Evolutionary conservation across 2,329 filamentous ascomycete species (phyloP).

Genomic region (Sporothrix brasiliensis): DNA sequence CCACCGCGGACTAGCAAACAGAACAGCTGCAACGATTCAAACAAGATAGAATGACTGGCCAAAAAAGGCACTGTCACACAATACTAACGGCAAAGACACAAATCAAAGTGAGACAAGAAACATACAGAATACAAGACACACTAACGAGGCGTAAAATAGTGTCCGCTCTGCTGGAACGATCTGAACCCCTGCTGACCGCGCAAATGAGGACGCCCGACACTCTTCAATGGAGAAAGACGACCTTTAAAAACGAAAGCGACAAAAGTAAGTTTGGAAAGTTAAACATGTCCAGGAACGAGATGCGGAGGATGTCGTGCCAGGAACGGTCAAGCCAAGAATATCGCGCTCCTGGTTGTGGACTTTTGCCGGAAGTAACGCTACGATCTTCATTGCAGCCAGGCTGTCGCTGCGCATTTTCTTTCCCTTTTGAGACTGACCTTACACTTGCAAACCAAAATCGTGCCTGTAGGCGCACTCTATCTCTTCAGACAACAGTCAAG

Average conservation of each 20-base stretch:
- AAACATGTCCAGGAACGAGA: neutral
- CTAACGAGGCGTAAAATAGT: constrained; percentile 21
- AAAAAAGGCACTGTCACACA: neutral
- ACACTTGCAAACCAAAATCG: neutral
- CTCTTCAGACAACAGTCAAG: neutral
- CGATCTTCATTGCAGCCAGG: neutral
- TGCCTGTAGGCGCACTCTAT: neutral
- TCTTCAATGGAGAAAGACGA: neutral
- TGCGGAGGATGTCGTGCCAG: neutral
- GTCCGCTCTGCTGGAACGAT: neutral
- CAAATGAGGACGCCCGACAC: neutral
- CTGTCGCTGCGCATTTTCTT: neutral
- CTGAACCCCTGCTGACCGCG: constrained; percentile 2
- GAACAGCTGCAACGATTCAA: neutral
- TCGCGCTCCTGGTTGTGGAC: neutral
- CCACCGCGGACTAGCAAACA: neutral
- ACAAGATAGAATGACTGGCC: neutral
- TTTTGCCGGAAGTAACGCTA: constrained; percentile 21
- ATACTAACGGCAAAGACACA: neutral
- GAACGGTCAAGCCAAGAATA: neutral
- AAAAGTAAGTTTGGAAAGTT: neutral
- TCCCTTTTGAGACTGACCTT: neutral
- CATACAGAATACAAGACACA: constrained; percentile 10
- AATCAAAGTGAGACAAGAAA: constrained; percentile 2
- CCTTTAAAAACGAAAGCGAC: neutral